A percentile compares a stretch with the other conserved stretches of the same genome.
phyloP scores from a whole-genome alignment of 257 asterid genomes.

The Linaria vulgaris region DNA sequence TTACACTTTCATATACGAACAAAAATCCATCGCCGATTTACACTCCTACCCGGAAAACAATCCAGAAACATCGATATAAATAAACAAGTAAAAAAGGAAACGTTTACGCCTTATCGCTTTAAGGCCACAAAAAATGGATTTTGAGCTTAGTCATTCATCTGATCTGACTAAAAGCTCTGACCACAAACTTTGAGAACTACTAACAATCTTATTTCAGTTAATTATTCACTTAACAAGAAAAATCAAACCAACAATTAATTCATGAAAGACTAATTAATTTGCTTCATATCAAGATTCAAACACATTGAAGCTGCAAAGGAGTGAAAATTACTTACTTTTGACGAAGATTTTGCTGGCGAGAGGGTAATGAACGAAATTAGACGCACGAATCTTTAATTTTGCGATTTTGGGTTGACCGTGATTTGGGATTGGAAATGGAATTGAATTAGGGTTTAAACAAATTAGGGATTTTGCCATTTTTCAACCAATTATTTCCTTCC shows the following conservation, averaged over 20 bases:
- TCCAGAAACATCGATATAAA: background rate
- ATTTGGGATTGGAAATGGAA: constrained; percentile 25
- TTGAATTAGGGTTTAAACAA: constrained; percentile 26
- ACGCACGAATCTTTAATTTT: constrained; percentile 28
- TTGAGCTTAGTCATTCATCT: background rate
- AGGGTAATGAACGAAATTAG: constrained; percentile 38
- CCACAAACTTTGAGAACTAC: background rate
- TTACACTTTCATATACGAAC: background rate
- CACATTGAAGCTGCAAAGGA: too few relatives aligned
- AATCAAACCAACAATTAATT: background rate
- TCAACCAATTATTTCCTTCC: background rate
- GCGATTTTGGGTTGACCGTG: constrained; percentile 10
- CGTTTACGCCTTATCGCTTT: too few relatives aligned
- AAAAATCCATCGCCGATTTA: too few relatives aligned
- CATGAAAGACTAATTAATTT: background rate
- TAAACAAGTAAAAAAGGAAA: too few relatives aligned
- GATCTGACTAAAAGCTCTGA: background rate
- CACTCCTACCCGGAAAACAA: too few relatives aligned
- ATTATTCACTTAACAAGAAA: too few relatives aligned
- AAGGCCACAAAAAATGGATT: background rate
- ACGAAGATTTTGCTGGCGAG: constrained; percentile 63
- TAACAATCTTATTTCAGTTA: background rate
- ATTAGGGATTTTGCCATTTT: constrained; percentile 28
- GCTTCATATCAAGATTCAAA: background rate
- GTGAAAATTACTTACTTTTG: constrained; percentile 64